Evolutionary conservation across 2,329 filamentous ascomycete genomes (phyloP).

Genomic region (Triangularia setosa): DNA sequence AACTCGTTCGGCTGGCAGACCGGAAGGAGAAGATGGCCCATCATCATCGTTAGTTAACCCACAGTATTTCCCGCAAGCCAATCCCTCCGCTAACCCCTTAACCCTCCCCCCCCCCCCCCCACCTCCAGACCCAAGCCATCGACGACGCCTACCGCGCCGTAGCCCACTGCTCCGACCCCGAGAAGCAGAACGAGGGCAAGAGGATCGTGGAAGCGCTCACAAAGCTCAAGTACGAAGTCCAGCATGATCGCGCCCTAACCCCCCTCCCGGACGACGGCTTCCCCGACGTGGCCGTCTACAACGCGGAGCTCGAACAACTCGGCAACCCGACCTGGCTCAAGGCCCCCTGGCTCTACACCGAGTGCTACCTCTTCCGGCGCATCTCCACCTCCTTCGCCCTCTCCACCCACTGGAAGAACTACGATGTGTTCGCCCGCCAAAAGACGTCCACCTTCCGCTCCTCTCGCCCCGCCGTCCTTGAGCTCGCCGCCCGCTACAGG

Average conservation of each 20-base stretch:
- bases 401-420: constrained; percentile 79
- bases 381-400: constrained; percentile 73
- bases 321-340: constrained; percentile 77
- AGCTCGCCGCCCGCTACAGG: constrained; percentile 40
- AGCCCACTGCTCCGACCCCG: constrained; percentile 53
- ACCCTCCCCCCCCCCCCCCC: neutral
- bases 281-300: constrained; percentile 75
- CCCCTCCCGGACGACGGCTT: constrained; percentile 74
- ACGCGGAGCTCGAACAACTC: constrained; percentile 73
- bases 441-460: constrained; percentile 92
- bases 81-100: neutral
- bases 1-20: constrained; percentile 85
- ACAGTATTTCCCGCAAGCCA: neutral
- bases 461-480: constrained; percentile 65
- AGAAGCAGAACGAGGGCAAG: constrained; percentile 77
- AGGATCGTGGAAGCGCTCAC: constrained; percentile 74
- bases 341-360: constrained; percentile 82
- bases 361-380: constrained; percentile 94
- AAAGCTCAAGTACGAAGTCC: constrained; percentile 87
- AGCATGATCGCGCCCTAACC: constrained; percentile 76
- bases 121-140: constrained; percentile 81
- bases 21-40: constrained; percentile 83
- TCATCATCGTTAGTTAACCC: constrained; percentile 70
- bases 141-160: constrained; percentile 87
- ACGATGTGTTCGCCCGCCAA: constrained; percentile 85